Base-by-base conservation (phyloP, 257 asterid genomes). In the Galeopsis tetrahit region DNA sequence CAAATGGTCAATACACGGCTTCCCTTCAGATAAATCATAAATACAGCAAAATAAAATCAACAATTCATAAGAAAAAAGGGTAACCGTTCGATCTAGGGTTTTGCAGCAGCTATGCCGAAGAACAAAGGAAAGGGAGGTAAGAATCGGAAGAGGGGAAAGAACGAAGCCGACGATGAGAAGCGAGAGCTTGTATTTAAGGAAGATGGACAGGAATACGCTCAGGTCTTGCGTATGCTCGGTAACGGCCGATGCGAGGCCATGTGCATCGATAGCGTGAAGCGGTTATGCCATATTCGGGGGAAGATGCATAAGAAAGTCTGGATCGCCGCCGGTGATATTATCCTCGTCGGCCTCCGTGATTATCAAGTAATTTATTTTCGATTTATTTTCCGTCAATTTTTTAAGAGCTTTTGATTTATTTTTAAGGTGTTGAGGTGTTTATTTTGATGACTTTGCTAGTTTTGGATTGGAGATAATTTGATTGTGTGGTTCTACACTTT, bases 51-150 rank as follows among this genome's bases (percentile, higher is more conserved):
- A 43, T 34, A 40, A 61, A 53, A 69, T 33, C 63, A 63, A 14
- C 14, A 61, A 36, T 49, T 48, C 46, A 51, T 8, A 40, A 57
- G 63, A 56, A 69, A 70, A 51, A 32, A 71, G 36, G 14, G 2
- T 40, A 39, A 63, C 78, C 85, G 77, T 65, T 6, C 31, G 81
- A 78, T 64, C 82, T 80, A 85, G 87, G 93, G 75, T 82, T 84
- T 70, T 68, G 42, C 67, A 60, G 51, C 66, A 52, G 80, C 57
- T 14, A 90, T 93, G 96, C 97, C 97, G 85, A 93, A 93, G 97
- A 93, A 93, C 81, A 93, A 93, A 88, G 98, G 98, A 66, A 93
- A 93, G 92, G 97, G 98, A 89, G 97, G 97, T 2, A 93, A 93
- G 86, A 93, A 93, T 71, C 82, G 97, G 71, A 93, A 93, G 90